Evolutionary conservation across 2,329 filamentous ascomycete species (phyloP), one percentile per base, ranked within the genome.

Genomic region (Fusarium setosum): DNA sequence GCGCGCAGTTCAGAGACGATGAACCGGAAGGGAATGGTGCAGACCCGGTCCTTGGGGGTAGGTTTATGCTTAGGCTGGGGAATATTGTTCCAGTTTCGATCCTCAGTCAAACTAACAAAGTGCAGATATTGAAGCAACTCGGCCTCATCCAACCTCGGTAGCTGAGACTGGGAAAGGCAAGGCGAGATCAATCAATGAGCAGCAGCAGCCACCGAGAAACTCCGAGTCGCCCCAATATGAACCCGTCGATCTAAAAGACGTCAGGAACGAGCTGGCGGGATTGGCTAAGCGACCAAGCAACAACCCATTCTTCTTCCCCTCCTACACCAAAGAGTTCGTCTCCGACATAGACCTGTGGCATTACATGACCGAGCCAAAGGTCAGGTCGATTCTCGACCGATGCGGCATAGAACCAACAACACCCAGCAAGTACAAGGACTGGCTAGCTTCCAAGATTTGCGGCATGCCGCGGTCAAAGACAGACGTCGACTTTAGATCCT

Each of bases 321-420:
- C 18, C 9, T 48, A 29, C n/a, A 59, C 38, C 11, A 18, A 45
- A 13, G 17, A 29, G 12, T 59, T 59, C 20, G 12, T 59, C 17
- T 41, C 56, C 34, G 56, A 59, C 26, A n/a, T 21, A 26, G 17
- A 4, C 7, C 13, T 59, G 6, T 59, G 56, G 56, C 13, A 4
- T 6, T 59, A 32, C 34, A 38, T 59, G 49, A 53, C 20, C 6
- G 17, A 24, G 0, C 15, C 45, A 6, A 48, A 23, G 2, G 45
- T 48, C 4, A 23, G 31, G 7, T 4, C 31, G 6, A 48, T 48
- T 4, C 31, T 48, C 0, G 31, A 48, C 2, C 29, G 34, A 4
- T 48, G 45, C 5, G 7, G 4, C 2, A 29, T 48, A 1, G 45
- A 48, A 12, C 15, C 5, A 21, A 32, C 20, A 15, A 21, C 31